Evolutionary conservation across 2,329 filamentous ascomycete species (phyloP), one percentile per base, ranked within the genome.

Genomic region (Calonectria montana): DNA sequence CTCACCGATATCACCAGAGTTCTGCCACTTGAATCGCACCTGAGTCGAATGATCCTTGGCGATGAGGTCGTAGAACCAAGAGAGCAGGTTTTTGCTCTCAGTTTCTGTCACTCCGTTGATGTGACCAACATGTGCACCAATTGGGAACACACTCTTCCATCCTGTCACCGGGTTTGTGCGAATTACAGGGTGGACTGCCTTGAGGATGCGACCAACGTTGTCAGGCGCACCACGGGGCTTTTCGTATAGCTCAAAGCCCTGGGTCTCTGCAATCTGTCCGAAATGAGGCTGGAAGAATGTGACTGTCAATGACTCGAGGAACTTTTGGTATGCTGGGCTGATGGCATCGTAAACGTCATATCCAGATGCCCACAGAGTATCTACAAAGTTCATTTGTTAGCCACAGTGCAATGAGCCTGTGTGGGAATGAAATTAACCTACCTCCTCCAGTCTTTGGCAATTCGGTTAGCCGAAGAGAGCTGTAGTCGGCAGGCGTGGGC

Each of bases 281-380:
- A 91, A 91, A 2, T 81, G 79, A 0, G 88, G 87, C 75, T 88
- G 84, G 0, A 85, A 86, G 73, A 87, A 88, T 0, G 88, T 90
- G 3, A 87, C 91, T 0, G 89, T 92, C 9, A 93, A 81, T 0
- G 81, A 80, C 67, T 93, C 90, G 31, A 92, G 85, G 80, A 92
- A 92, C 27, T 83, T 82, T 70, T 89, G 89, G 65, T 89, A 88
- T 0, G 88, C 83, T 2, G 84, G 83, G 4, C 88, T 91, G 70
- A 94, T 85, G 31, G 90, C 87, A 77, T 94, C 91, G 76, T 92
- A 93, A 15, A 92, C 81, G 75, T 93, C 91, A 77, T 93, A 93
- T 0, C 90, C 91, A 0, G 90, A 91, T 0, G 91, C 91, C 91
- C 91, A 93, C 7, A 93, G 86, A 0, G 92, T 93, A 80, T 89